phyloP scores from a whole-genome alignment of 441 rosid genomes.

The Corymbia citriodora region DNA sequence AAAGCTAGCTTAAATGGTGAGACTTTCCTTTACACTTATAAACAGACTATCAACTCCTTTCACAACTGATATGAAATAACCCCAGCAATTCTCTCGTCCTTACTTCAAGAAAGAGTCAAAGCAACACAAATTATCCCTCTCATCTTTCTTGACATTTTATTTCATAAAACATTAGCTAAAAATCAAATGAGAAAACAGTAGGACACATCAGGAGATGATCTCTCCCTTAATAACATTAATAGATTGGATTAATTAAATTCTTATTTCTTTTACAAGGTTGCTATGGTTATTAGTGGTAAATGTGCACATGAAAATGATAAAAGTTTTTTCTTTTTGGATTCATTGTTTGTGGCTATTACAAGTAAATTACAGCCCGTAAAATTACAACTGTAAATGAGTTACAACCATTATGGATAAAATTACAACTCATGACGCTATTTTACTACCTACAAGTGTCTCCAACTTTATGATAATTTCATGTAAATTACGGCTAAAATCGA shows the following conservation, averaged over 20 bases:
- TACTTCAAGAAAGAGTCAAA: too few species aligned
- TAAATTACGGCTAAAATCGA: neutral
- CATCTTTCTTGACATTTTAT: too few species aligned
- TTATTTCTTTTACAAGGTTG: neutral
- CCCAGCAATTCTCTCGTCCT: too few species aligned
- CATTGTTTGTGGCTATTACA: accelerated
- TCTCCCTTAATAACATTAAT: neutral
- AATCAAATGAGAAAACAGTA: too few species aligned
- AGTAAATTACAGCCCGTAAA: accelerated
- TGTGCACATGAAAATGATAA: neutral
- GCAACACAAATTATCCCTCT: too few species aligned
- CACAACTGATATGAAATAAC: too few species aligned
- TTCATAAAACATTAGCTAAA: too few species aligned
- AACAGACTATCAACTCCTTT: too few species aligned
- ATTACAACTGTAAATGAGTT: accelerated
- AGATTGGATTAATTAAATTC: neutral
- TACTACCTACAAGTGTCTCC: neutral
- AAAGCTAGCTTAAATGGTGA: too few species aligned
- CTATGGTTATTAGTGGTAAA: neutral
- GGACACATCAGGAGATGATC: neutral
- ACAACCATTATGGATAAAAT: neutral
- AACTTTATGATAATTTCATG: neutral
- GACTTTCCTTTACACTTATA: too few species aligned
- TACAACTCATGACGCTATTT: neutral
- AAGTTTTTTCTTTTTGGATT: neutral